Base-by-base conservation (phyloP, 768 basidiomycete species). In the Boletus reticuloceps region DNA sequence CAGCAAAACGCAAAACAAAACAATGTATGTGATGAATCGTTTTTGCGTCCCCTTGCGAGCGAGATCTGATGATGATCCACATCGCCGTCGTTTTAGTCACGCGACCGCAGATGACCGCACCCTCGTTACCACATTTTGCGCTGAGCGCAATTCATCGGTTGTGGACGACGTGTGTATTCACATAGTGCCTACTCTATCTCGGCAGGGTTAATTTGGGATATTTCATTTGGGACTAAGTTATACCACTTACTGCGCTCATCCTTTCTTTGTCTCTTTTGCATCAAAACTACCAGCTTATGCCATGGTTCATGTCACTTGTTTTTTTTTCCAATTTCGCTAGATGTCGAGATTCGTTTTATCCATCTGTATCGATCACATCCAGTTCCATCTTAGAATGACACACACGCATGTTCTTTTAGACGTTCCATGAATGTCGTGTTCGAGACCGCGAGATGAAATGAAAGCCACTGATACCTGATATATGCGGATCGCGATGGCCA, bases 21-120 rank as follows among this genome's bases (percentile, higher is more conserved):
- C 20, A 59, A 31, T 29, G 69, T 68, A 54, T 36, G 34, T 36
- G 34, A 34, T 34, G 34, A 6, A 5, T 46, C 20, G 9, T 1
- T 38, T 4, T 50, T 34, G 27, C 44, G 10, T 14, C 50, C 16
- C 47, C 19, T 29, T 29, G 8, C 29, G 29, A 2, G 13, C 56
- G 7, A 32, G 39, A 32, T 50, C 54, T 65, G 53, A 70, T 51
- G 34, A 36, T 39, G 48, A 49, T 59, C 53, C 51, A 52, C 45
- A 50, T 52, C 45, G 34, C 52, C 54, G 38, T 27, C n/a, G 41
- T 31, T 14, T 14, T 37, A 71, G 71, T 64, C 68, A 59, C 66
- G 59, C 56, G 67, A 67, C 42, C 67, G 62, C 40, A 69, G 66
- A 68, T 71, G 59, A 69, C 56, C 49, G 50, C 45, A 46, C 4